Conservation (phyloP, 768 basidiomycete genomes). For the Albatrellus ellisii region DNA sequence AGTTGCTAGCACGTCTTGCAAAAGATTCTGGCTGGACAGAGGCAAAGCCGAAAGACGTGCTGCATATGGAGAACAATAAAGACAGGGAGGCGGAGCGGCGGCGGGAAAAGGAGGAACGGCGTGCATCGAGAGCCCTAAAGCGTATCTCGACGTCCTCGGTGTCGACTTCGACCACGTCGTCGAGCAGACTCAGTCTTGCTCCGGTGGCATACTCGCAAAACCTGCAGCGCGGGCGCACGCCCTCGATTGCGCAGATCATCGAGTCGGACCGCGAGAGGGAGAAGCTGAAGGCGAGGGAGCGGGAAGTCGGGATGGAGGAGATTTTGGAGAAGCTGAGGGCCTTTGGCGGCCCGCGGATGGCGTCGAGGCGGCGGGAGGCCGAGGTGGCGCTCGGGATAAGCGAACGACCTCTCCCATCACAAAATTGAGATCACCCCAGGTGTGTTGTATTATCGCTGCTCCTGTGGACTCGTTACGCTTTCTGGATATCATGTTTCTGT, state of each 20-base stretch:
- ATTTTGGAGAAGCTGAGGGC: slow-evolving; percentile 11
- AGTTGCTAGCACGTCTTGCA: too few species aligned
- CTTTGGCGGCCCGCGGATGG: slow-evolving; percentile 6
- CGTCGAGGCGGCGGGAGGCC: neutral
- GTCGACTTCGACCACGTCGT: neutral
- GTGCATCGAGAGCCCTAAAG: slow-evolving; percentile 10
- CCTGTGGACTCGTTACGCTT: neutral
- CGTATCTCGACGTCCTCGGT: slow-evolving; percentile 5
- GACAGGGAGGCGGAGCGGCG: slow-evolving; percentile 6
- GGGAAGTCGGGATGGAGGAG: slow-evolving; percentile 14
- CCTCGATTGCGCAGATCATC: slow-evolving; percentile 13
- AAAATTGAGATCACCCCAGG: too few species aligned
- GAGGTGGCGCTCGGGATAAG: neutral
- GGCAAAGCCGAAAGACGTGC: neutral
- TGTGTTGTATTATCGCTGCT: too few species aligned
- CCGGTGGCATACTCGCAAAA: neutral
- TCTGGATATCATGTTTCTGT: too few species aligned
- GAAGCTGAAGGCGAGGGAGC: slow-evolving; percentile 1
- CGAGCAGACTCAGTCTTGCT: slow-evolving; percentile 3
- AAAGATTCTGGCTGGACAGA: neutral
- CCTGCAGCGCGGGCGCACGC: slow-evolving; percentile 2
- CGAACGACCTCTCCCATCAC: too few species aligned
- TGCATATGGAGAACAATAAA: slow-evolving; percentile 1
- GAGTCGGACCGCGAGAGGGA: neutral
- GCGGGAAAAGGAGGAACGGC: slow-evolving; percentile 11